A percentile compares a stretch with the other conserved stretches of the same genome.
phyloP scores from a whole-genome alignment of 2,329 filamentous ascomycete genomes.

The Celoporthe dispersa region DNA sequence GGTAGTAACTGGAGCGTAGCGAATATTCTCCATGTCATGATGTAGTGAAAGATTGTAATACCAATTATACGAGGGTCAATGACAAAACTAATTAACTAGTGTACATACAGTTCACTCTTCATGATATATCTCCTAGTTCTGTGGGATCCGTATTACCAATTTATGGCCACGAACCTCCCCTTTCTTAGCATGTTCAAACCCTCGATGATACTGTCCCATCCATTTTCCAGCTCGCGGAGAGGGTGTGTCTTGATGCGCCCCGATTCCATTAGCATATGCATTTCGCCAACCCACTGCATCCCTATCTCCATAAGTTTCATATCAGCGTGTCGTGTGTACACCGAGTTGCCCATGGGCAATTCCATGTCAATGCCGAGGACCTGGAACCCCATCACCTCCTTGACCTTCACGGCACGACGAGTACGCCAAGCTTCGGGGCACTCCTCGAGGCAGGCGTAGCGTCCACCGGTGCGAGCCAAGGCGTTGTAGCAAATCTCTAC shows the following conservation, averaged over 20 bases:
- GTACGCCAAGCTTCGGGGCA: constrained; percentile 33
- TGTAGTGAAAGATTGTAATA: too few species aligned
- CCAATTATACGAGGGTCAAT: background rate
- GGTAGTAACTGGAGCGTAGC: too few species aligned
- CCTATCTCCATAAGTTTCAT: background rate
- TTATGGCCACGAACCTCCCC: background rate
- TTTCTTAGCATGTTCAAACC: background rate
- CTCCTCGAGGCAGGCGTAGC: constrained; percentile 40
- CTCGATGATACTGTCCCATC: background rate
- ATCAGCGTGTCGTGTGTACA: background rate
- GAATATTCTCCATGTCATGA: too few species aligned
- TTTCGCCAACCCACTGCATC: background rate
- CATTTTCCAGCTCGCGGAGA: background rate
- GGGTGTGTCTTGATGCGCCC: background rate
- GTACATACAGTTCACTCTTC: background rate
- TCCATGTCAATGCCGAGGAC: constrained; percentile 17
- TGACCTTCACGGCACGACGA: constrained; percentile 33
- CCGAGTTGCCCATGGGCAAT: background rate
- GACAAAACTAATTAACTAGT: background rate
- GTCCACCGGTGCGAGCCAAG: constrained; percentile 37
- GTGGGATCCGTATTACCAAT: background rate
- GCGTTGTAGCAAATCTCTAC: constrained; percentile 35
- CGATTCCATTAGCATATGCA: background rate
- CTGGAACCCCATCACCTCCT: constrained; percentile 34
- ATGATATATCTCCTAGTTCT: background rate